Evolutionary conservation across 805 yeast genomes (phyloP), one percentile per base, ranked within the genome.

Genomic region (Monosporozyma aerobia): DNA sequence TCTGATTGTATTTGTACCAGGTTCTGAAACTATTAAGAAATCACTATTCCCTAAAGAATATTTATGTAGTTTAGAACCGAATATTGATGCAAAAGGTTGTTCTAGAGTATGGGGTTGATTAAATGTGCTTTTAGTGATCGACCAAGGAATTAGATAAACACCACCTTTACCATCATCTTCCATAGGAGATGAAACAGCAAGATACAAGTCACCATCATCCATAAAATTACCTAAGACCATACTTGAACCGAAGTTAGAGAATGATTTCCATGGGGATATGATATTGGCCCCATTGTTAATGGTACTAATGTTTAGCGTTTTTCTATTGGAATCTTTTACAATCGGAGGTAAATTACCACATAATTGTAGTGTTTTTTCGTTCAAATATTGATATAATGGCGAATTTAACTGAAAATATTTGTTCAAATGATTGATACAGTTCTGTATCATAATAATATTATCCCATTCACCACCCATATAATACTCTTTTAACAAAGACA

Each of bases 141-240:
- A 53, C 39, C 77, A 44, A 1, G 80, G 76, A 2, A 78, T 56
- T 5, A 78, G 57, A 56, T 77, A 78, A 0, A 77, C 71, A 0
- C 79, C 66, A 0, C 82, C 82, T 16, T 50, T 45, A 35, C 39
- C 39, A 0, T 46, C 40, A 10, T 73, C 75, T 52, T 79, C 82
- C 53, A 63, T 70, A 2, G 78, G 79, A 1, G 85, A 74, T 1
- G 82, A 74, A 1, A 81, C 69, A 0, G 82, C 84, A 5, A 80
- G 47, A 11, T 77, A 72, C 0, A 69, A 67, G 29, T 67, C 64
- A 6, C 63, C 66, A 13, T 65, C 63, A 10, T 62, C 59, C 8
- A 72, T 57, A 53, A 74, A 77, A n/a, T 69, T 62, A 0, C 82
- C 81, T 2, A 72, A 48, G 1, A 70, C 65, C 3, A 80, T 47